Evolutionary conservation across 164 flowering plant species (phyloP).

Genomic region (Paratinospora sagittata): DNA sequence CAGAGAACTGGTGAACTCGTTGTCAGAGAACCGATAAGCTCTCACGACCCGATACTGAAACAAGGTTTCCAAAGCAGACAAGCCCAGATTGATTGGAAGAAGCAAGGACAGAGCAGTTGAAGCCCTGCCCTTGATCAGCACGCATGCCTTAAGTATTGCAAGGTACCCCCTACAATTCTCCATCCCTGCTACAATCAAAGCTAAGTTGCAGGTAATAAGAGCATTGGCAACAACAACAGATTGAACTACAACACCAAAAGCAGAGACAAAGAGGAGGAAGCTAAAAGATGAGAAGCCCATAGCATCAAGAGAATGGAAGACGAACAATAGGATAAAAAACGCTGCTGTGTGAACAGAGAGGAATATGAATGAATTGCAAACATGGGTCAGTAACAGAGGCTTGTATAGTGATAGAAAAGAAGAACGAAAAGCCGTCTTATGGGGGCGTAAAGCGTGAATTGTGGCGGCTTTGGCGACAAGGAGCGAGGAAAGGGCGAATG

Average conservation of each 20-base stretch:
- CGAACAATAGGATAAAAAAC: conserved; percentile 26
- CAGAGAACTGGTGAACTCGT: conserved; percentile 7
- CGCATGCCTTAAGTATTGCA: conserved; percentile 42
- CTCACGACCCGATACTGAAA: conserved; percentile 40
- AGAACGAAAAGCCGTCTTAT: conserved; percentile 12
- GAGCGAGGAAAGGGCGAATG: conserved; percentile 65
- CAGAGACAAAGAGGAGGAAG: conserved; percentile 10
- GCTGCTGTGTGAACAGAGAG: conserved; percentile 22
- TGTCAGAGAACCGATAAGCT: conserved; percentile 15
- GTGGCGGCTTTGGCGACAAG: conserved; percentile 55
- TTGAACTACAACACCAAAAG: conserved; percentile 20
- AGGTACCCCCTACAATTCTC: conserved; percentile 25
- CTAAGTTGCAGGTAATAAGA: conserved; percentile 32
- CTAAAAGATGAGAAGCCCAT: conserved; percentile 14
- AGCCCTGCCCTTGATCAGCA: conserved; percentile 33
- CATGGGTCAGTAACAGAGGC: conserved; percentile 32
- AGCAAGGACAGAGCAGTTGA: conserved; percentile 40
- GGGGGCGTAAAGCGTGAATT: conserved; percentile 26
- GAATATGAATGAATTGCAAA: conserved; percentile 29
- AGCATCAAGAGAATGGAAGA: conserved; percentile 16
- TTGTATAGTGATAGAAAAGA: conserved; percentile 17
- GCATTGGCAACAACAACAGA: conserved; percentile 25
- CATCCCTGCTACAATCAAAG: conserved; percentile 35
- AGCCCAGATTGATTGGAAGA: conserved; percentile 32
- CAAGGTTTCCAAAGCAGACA: conserved; percentile 48